Conservation (phyloP, 352 stramenopile species). For the Globisporangium nunn region DNA sequence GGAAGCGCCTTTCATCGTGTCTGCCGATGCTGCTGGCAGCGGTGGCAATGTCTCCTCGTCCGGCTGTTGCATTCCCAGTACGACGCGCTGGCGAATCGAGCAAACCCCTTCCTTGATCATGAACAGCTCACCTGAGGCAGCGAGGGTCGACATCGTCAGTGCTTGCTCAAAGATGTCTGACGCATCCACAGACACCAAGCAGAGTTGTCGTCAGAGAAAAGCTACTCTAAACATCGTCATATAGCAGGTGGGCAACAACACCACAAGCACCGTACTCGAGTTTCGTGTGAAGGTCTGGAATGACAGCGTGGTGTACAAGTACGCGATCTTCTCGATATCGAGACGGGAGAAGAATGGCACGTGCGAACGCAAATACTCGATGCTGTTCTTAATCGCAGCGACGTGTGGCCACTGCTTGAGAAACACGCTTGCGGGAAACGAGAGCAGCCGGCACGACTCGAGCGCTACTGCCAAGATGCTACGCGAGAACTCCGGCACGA, state of each 20-base stretch:
- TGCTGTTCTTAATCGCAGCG: constrained; percentile 23
- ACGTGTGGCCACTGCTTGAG: constrained; percentile 34
- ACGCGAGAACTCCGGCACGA: constrained; percentile 27
- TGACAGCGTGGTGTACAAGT: constrained; percentile 43
- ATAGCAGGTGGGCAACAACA: neutral
- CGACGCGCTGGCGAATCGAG: constrained; percentile 31
- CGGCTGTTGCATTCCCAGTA: neutral
- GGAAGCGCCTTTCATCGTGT: neutral
- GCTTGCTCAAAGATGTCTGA: constrained; percentile 28
- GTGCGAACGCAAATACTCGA: constrained; percentile 37
- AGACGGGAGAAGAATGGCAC: constrained; percentile 37
- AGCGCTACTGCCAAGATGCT: constrained; percentile 35
- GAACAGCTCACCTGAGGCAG: constrained; percentile 19
- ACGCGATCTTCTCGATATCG: constrained; percentile 48
- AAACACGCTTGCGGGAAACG: constrained; percentile 40
- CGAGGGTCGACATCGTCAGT: neutral
- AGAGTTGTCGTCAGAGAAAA: neutral
- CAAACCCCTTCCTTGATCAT: constrained; percentile 50
- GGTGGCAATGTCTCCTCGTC: neutral
- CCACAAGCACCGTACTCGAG: constrained; percentile 23
- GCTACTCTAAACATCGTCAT: neutral
- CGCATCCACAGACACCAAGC: constrained; percentile 1
- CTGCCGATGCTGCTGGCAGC: too few relatives aligned
- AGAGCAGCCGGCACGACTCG: constrained; percentile 46
- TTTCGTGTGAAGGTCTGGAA: constrained; percentile 34